These are phyloP conservation scores for Phytophthora capsici DNA, from an alignment of 352 stramenopile species.

Conservation along the genomic window DNA sequence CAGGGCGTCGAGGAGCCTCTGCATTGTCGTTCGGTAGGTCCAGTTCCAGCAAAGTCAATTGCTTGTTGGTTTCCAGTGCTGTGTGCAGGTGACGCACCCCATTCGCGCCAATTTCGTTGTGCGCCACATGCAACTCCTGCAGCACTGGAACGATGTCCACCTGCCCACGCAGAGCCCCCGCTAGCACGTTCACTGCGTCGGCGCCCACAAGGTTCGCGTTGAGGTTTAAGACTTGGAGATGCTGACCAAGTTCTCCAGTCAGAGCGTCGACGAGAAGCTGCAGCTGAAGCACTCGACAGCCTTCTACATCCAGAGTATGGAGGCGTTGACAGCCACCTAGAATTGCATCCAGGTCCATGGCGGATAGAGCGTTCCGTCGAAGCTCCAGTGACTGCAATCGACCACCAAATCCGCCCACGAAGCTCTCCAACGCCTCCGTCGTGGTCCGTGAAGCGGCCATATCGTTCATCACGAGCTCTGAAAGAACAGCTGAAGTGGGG, in stretches of 20 bases:
- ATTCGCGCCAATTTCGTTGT: constrained; percentile 42
- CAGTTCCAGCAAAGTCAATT: constrained; percentile 33
- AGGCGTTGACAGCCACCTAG: constrained; percentile 29
- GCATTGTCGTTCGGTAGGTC: constrained; percentile 35
- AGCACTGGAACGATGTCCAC: constrained; percentile 21
- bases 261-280: constrained; percentile 43
- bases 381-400: constrained; percentile 36
- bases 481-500: constrained; percentile 16
- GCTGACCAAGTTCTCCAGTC: constrained; percentile 21
- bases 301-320: constrained; percentile 36
- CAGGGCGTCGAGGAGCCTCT: constrained; percentile 13
- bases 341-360: constrained; percentile 40
- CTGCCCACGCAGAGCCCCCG: constrained; percentile 30
- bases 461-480: constrained; percentile 41
- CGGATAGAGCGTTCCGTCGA: constrained; percentile 33
- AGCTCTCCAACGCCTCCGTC: constrained; percentile 28
- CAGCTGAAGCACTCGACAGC: constrained; percentile 38
- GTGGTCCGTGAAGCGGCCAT: constrained; percentile 31
- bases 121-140: constrained; percentile 30
- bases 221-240: constrained; percentile 38
- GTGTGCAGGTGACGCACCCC: constrained; percentile 38
- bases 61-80: constrained; percentile 39
- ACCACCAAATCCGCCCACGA: constrained; percentile 31
- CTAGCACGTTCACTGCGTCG: constrained; percentile 32
- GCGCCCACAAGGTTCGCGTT: constrained; percentile 42